A percentile compares a stretch with the other conserved stretches of the same genome.
phyloP scores from a whole-genome alignment of 352 stramenopile species.

The Pythium biforme region DNA sequence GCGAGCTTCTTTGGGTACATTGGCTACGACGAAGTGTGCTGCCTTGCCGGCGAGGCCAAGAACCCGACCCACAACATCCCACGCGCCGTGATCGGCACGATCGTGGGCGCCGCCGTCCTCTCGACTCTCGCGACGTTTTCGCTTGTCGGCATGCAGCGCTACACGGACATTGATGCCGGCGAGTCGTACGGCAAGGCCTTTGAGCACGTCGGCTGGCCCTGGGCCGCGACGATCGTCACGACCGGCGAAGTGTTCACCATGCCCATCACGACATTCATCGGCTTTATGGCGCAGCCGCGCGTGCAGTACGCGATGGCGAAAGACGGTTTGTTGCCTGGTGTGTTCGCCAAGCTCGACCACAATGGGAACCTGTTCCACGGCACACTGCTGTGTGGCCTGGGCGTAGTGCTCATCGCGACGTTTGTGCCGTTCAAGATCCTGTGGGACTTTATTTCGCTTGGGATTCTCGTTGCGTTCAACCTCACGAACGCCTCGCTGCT shows the following conservation, averaged over 20 bases:
- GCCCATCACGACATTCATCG: slow-evolving; percentile 95
- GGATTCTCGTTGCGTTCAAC: slow-evolving; percentile 90
- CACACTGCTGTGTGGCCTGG: slow-evolving; percentile 57
- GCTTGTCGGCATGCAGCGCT: slow-evolving; percentile 92
- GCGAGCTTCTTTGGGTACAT: slow-evolving; percentile 97
- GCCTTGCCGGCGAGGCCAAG: slow-evolving; percentile 87
- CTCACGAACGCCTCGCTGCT: slow-evolving; percentile 86
- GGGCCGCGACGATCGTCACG: slow-evolving; percentile 84
- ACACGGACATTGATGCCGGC: slow-evolving; percentile 71
- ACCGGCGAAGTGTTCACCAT: slow-evolving; percentile 93
- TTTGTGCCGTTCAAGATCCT: slow-evolving; percentile 85
- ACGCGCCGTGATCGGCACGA: slow-evolving; percentile 86
- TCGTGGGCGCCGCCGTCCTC: slow-evolving; percentile 78
- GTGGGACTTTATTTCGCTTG: slow-evolving; percentile 90
- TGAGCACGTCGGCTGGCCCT: slow-evolving; percentile 50
- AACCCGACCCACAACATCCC: slow-evolving; percentile 87
- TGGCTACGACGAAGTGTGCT: slow-evolving; percentile 97
- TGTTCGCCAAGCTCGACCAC: slow-evolving; percentile 77
- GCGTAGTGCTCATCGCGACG: slow-evolving; percentile 53
- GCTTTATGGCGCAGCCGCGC: slow-evolving; percentile 92
- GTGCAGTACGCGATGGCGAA: slow-evolving; percentile 91
- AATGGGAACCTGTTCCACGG: slow-evolving; percentile 75
- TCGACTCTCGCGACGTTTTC: slow-evolving; percentile 88
- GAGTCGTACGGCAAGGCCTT: slow-evolving; percentile 80
- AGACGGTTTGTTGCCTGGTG: slow-evolving; percentile 89